A percentile compares a stretch with the other conserved stretches of the same genome.
Evolutionary conservation across 2,329 filamentous ascomycete genomes (phyloP).

Genomic region (Talaromyces sp.): DNA sequence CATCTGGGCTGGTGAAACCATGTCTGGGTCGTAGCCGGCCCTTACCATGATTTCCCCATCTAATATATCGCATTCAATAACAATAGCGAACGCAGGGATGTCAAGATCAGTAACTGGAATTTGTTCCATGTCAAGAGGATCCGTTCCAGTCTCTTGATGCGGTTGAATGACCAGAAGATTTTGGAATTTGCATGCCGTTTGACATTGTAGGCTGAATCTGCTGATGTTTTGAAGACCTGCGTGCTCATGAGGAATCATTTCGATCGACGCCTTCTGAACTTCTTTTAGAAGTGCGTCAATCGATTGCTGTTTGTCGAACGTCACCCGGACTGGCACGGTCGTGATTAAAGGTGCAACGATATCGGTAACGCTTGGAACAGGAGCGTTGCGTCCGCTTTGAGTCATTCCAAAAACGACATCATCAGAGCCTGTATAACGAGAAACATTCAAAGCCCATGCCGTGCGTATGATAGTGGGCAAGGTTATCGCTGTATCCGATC

Average conservation of each 20-base stretch:
- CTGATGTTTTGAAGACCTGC: slow-evolving; percentile 43
- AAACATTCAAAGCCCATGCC: slow-evolving; percentile 33
- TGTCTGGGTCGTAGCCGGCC: neutral
- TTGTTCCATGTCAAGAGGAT: neutral
- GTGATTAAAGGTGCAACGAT: slow-evolving; percentile 37
- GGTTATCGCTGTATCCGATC: slow-evolving; percentile 9
- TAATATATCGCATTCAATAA: neutral
- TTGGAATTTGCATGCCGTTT: slow-evolving; percentile 14
- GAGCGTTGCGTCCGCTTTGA: slow-evolving; percentile 34
- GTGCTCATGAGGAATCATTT: slow-evolving; percentile 57
- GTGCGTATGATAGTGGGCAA: slow-evolving; percentile 29
- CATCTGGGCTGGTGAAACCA: neutral
- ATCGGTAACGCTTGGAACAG: slow-evolving; percentile 30
- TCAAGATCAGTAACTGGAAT: neutral
- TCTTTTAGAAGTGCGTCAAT: slow-evolving; percentile 46
- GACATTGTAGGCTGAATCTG: no score
- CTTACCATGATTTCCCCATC: neutral
- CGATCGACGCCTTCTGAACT: slow-evolving; percentile 49
- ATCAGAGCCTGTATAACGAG: slow-evolving; percentile 29
- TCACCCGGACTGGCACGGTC: slow-evolving; percentile 31
- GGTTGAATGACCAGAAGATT: slow-evolving; percentile 43
- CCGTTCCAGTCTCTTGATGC: slow-evolving; percentile 8
- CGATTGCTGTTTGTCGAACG: slow-evolving; percentile 25
- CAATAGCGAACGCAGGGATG: neutral
- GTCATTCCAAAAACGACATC: slow-evolving; percentile 39